Percentiles rank a stretch among this genome's conserved stretches.
Conservation (phyloP, 2,329 filamentous ascomycete species). For the Alternaria ventricosa region DNA sequence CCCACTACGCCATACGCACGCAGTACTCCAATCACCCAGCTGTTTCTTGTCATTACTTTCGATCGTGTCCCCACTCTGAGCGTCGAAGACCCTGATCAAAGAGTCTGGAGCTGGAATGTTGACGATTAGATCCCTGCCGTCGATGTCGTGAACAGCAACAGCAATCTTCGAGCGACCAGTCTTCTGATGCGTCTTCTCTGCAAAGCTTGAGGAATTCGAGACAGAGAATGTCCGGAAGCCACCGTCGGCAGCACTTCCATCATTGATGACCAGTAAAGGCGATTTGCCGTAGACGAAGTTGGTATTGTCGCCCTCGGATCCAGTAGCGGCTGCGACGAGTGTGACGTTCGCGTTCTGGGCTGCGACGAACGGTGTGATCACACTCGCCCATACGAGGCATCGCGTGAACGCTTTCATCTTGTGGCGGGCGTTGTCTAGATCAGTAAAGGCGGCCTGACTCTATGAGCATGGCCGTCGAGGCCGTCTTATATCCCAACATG, state of each 20-base stretch:
- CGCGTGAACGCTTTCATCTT: slow-evolving; percentile 2
- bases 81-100: slow-evolving; percentile 33
- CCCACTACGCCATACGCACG: slow-evolving; percentile 36
- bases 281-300: slow-evolving; percentile 31
- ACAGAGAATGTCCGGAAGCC: slow-evolving; percentile 31
- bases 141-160: slow-evolving; percentile 31
- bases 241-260: slow-evolving; percentile 38
- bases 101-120: slow-evolving; percentile 41
- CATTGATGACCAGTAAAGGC: slow-evolving; percentile 33
- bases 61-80: slow-evolving; percentile 19
- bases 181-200: slow-evolving; percentile 23
- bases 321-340: slow-evolving; percentile 27
- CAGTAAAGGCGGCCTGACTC: background rate
- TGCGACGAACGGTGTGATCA: slow-evolving; percentile 2
- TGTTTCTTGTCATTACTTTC: slow-evolving; percentile 29
- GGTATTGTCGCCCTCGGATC: slow-evolving; percentile 38
- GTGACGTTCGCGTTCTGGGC: slow-evolving; percentile 28
- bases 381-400: slow-evolving; percentile 13
- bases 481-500: background rate
- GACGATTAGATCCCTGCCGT: slow-evolving; percentile 34
- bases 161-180: slow-evolving; percentile 39
- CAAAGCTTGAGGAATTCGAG: slow-evolving; percentile 12
- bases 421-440: background rate
- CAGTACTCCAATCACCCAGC: slow-evolving; percentile 40
- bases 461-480: background rate